phyloP scores from a whole-genome alignment of 2,329 filamentous ascomycete species.

The Trichoderma koningiopsis region DNA sequence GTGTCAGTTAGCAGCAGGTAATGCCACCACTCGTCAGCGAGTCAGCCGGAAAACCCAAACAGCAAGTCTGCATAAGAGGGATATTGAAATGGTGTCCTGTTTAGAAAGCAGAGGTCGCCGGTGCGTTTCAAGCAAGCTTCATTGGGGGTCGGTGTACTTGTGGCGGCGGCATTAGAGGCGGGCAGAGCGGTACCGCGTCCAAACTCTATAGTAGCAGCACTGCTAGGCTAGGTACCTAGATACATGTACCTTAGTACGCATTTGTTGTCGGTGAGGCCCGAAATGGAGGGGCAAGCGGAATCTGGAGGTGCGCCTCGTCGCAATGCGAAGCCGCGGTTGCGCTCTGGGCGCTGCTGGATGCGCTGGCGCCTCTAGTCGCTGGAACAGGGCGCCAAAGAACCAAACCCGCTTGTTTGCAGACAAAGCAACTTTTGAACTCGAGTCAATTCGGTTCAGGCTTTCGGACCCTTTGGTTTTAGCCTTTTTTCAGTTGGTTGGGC shows the following conservation, averaged over 20 bases:
- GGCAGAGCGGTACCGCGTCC: not conserved
- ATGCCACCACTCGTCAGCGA: not conserved
- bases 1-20: not conserved
- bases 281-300: conserved; percentile 3
- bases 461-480: not conserved
- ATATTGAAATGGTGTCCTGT: conserved; percentile 8
- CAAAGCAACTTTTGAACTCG: not conserved
- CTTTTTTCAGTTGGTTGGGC: conserved; percentile 10
- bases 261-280: conserved; percentile 19
- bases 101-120: not conserved
- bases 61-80: conserved; percentile 8
- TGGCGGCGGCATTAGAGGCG: conserved; percentile 6
- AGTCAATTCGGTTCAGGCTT: not conserved
- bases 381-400: not conserved
- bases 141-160: not conserved
- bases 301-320: not conserved
- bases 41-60: not conserved
- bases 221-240: not conserved
- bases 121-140: conserved; percentile 6
- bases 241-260: not conserved
- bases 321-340: not conserved
- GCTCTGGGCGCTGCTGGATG: not conserved
- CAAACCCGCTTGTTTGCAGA: not conserved
- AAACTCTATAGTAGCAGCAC: not conserved
- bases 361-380: not conserved